A percentile compares a stretch with the other conserved stretches of the same genome.
Conservation (phyloP, 345 rosid species). For the Euphorbia pulcherrima region DNA sequence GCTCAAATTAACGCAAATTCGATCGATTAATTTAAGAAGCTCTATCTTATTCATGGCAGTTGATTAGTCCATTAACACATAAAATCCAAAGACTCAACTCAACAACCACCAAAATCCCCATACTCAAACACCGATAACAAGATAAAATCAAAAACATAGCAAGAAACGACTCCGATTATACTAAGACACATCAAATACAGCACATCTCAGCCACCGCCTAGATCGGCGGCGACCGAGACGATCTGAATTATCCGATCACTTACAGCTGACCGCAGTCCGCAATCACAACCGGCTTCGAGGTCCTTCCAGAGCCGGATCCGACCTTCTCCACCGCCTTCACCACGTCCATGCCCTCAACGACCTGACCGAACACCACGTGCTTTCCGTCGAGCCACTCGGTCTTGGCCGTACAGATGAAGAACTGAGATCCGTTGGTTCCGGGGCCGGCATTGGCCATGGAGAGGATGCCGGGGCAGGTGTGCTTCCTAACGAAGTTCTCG, state of each 20-base stretch:
- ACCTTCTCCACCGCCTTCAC: slow-evolving; percentile 25
- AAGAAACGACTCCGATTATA: background rate
- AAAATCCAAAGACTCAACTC: background rate
- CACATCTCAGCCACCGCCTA: background rate
- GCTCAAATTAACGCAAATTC: no score
- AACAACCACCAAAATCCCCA: slow-evolving; percentile 12
- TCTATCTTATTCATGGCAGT: slow-evolving; percentile 32
- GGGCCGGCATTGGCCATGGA: slow-evolving; percentile 34
- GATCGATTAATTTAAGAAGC: background rate
- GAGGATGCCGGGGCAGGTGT: slow-evolving; percentile 28
- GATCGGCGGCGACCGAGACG: background rate
- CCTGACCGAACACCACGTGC: slow-evolving; percentile 26
- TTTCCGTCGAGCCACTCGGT: slow-evolving; percentile 31
- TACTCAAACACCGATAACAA: background rate
- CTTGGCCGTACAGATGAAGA: slow-evolving; percentile 24
- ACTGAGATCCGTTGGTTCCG: slow-evolving; percentile 33
- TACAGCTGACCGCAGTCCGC: slow-evolving; percentile 26
- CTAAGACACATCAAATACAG: background rate
- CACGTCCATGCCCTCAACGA: slow-evolving; percentile 24
- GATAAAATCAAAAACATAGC: background rate
- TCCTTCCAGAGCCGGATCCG: slow-evolving; percentile 11
- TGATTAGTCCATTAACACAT: slow-evolving; percentile 5
- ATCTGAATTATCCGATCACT: background rate
- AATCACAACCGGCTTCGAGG: slow-evolving; percentile 15
- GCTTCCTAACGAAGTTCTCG: slow-evolving; percentile 30